A percentile compares a stretch with the other conserved stretches of the same genome.
phyloP scores from a whole-genome alignment of 352 stramenopile genomes.

The Globisporangium paroecandrum region DNA sequence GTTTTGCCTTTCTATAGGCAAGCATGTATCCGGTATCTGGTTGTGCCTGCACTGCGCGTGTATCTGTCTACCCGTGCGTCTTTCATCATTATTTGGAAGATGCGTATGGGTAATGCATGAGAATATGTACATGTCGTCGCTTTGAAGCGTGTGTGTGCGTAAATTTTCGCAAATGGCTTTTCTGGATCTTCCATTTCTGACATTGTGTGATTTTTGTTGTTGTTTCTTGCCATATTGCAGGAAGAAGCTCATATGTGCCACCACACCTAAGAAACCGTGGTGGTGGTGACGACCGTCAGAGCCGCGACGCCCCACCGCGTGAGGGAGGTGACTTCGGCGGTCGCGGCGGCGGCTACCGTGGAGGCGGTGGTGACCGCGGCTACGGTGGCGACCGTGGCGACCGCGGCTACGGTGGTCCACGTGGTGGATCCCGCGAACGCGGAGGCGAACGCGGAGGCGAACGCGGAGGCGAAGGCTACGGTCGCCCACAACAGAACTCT shows the following conservation, averaged over 20 bases:
- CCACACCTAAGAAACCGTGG: conserved; percentile 60
- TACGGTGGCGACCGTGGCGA: conserved; percentile 24
- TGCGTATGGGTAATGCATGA: not conserved
- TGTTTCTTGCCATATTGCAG: conserved; percentile 19
- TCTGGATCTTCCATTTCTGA: not conserved
- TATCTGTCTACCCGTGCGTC: not conserved
- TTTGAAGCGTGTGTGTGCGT: not conserved
- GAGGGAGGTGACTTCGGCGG: conserved; percentile 21
- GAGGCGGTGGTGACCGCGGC: conserved; percentile 22
- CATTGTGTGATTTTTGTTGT: not conserved
- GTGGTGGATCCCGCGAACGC: conserved; percentile 35
- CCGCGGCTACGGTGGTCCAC: conserved; percentile 22
- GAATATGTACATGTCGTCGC: not conserved
- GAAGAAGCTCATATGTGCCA: conserved; percentile 74
- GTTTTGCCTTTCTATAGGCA: not conserved
- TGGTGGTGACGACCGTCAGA: conserved; percentile 22
- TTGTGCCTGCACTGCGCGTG: not conserved
- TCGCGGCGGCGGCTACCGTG: conserved; percentile 24
- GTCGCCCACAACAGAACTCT: conserved; percentile 38
- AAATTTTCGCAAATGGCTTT: not conserved
- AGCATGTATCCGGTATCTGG: not conserved
- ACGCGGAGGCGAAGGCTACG: conserved; percentile 18
- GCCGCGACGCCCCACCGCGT: conserved; percentile 23
- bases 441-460: conserved; percentile 27
- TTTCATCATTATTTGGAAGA: not conserved